Conservation (phyloP, 257 asterid species). For the Jacaranda mimosifolia region DNA sequence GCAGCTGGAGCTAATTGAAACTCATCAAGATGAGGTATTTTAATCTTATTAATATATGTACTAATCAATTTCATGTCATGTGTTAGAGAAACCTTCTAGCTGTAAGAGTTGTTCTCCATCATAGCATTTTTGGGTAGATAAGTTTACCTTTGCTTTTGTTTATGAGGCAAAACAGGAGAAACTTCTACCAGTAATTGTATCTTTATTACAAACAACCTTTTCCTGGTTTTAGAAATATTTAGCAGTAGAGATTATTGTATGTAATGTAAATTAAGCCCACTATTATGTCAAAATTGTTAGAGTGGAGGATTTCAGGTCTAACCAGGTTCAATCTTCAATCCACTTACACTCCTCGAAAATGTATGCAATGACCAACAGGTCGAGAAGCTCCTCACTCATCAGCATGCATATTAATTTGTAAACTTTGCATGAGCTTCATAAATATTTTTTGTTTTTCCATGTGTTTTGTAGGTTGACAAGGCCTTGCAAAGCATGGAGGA, state of each 20-base stretch:
- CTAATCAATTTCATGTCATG: background rate
- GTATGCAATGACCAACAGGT: background rate
- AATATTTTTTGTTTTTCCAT: background rate
- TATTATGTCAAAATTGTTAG: background rate
- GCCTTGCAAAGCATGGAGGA: constrained; percentile 92
- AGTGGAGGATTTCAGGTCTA: constrained; percentile 9
- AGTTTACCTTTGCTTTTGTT: constrained; percentile 16
- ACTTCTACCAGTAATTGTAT: constrained; percentile 1
- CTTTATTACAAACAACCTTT: background rate
- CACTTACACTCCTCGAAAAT: background rate
- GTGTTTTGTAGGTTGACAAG: constrained; percentile 75
- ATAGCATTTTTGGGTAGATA: background rate
- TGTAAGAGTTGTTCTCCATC: background rate
- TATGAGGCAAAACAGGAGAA: constrained; percentile 1
- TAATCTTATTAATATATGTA: constrained; percentile 27
- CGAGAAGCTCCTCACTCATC: no score
- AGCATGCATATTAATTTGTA: background rate
- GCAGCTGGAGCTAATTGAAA: constrained; percentile 92
- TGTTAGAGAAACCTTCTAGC: background rate
- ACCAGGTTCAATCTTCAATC: background rate
- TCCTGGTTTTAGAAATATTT: constrained; percentile 6
- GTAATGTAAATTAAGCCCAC: background rate
- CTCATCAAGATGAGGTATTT: constrained; percentile 94
- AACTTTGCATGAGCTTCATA: constrained; percentile 3
- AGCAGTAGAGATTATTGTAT: background rate